These are phyloP conservation scores for Geotrichum aggregatum DNA, from an alignment of 1,139 yeast genomes.

Conservation along the genomic window DNA sequence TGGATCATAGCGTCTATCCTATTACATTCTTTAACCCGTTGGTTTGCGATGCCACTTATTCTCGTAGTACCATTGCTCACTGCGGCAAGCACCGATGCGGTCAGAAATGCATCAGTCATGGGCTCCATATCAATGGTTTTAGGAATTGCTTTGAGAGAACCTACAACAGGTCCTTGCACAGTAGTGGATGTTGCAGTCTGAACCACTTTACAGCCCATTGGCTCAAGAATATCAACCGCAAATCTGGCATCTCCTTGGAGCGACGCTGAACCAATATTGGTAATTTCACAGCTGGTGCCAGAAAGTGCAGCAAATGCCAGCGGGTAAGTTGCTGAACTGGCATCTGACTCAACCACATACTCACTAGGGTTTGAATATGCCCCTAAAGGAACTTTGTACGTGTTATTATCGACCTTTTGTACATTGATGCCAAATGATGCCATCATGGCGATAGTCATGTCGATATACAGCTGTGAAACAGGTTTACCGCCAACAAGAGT, in stretches of 20 bases:
- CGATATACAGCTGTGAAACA: conserved; percentile 89
- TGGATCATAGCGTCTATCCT: conserved; percentile 92
- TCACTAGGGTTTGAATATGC: conserved; percentile 73
- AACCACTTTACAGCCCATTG: conserved; percentile 89
- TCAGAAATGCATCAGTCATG: conserved; percentile 97
- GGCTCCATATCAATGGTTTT: conserved; percentile 91
- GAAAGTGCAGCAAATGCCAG: conserved; percentile 95
- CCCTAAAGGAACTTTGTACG: conserved; percentile 87
- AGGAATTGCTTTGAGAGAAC: conserved; percentile 64
- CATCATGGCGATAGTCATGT: conserved; percentile 98
- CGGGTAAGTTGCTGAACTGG: conserved; percentile 98
- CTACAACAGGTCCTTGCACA: conserved; percentile 80
- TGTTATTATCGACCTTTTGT: conserved; percentile 65
- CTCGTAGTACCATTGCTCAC: conserved; percentile 65
- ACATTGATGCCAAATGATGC: conserved; percentile 82
- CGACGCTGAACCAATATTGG: conserved; percentile 87
- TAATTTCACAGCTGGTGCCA: conserved; percentile 89
- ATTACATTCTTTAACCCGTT: conserved; percentile 95
- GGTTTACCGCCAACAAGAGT: conserved; percentile 94
- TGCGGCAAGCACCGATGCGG: conserved; percentile 96
- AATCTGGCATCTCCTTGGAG: conserved; percentile 97
- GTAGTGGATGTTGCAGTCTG: conserved; percentile 86
- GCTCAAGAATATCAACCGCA: conserved; percentile 84
- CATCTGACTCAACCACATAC: conserved; percentile 92
- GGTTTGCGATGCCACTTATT: conserved; percentile 94